phyloP scores from a whole-genome alignment of 306 rosid genomes.

The Mimosa bimucronata region DNA sequence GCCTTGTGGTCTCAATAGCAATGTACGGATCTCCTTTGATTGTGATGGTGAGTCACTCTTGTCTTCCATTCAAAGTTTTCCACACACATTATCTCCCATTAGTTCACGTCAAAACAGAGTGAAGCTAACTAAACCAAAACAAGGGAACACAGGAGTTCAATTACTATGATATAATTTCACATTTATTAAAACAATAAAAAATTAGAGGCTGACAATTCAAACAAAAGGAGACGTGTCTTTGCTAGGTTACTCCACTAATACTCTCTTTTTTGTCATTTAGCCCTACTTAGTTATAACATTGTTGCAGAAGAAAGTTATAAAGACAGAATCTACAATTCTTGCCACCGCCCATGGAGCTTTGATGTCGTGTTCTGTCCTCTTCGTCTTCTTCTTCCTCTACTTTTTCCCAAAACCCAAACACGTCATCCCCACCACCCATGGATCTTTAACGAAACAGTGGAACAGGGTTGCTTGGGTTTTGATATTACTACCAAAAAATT shows the following conservation, averaged over 20 bases:
- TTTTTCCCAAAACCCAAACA: too few species aligned
- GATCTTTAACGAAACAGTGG: too few species aligned
- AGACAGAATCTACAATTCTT: constrained; percentile 76
- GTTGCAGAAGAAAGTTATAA: constrained; percentile 71
- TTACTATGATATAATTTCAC: background rate
- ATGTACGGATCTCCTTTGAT: constrained; percentile 85
- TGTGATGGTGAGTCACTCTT: constrained; percentile 63
- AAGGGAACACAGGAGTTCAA: constrained; percentile 31
- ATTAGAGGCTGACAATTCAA: background rate
- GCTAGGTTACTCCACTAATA: background rate
- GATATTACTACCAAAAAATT: too few species aligned
- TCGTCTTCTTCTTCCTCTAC: too few species aligned
- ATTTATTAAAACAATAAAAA: background rate
- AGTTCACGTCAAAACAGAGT: constrained; percentile 12
- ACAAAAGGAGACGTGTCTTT: background rate
- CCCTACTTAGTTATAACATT: background rate
- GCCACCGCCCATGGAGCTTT: constrained; percentile 90
- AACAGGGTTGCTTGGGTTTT: too few species aligned
- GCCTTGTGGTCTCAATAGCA: constrained; percentile 55
- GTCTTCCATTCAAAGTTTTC: constrained; percentile 5
- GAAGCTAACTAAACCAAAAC: constrained; percentile 1
- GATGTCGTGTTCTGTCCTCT: too few species aligned
- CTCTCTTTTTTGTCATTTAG: background rate
- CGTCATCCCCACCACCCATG: too few species aligned
- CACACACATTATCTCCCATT: background rate